Conservation (phyloP, 352 stramenopile species). For the Thraustotheca clavata region DNA sequence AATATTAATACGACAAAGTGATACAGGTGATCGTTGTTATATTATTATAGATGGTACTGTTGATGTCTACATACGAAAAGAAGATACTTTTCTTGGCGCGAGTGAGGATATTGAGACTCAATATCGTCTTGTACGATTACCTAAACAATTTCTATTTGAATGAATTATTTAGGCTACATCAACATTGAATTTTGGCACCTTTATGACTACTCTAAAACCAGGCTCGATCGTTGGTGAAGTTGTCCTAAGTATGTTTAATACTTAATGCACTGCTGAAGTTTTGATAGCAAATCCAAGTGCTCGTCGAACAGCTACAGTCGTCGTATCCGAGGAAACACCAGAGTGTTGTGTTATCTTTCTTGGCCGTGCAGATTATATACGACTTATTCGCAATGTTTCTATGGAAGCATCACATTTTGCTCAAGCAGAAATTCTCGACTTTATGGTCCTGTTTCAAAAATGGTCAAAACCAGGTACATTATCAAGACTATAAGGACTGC, state of each 20-base stretch:
- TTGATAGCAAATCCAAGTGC: conserved; percentile 42
- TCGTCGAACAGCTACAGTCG: conserved; percentile 57
- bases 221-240: conserved; percentile 72
- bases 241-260: conserved; percentile 29
- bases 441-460: conserved; percentile 60
- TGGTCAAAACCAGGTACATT: conserved; percentile 54
- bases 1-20: conserved; percentile 57
- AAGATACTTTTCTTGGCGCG: neutral
- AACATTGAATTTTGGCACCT: conserved; percentile 37
- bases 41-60: conserved; percentile 70
- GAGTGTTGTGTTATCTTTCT: conserved; percentile 62
- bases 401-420: conserved; percentile 78
- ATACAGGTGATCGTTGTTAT: conserved; percentile 66
- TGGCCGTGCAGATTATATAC: conserved; percentile 61
- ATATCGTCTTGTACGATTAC: neutral
- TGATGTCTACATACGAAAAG: conserved; percentile 43
- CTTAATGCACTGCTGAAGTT: neutral
- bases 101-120: neutral
- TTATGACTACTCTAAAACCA: conserved; percentile 53
- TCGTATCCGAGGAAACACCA: conserved; percentile 51
- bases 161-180: neutral
- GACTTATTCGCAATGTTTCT: conserved; percentile 55
- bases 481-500: neutral
- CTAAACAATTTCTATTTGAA: neutral
- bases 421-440: conserved; percentile 61